Conservation (phyloP, 805 yeast genomes). For the Isabelozyma pseudorhagii region DNA sequence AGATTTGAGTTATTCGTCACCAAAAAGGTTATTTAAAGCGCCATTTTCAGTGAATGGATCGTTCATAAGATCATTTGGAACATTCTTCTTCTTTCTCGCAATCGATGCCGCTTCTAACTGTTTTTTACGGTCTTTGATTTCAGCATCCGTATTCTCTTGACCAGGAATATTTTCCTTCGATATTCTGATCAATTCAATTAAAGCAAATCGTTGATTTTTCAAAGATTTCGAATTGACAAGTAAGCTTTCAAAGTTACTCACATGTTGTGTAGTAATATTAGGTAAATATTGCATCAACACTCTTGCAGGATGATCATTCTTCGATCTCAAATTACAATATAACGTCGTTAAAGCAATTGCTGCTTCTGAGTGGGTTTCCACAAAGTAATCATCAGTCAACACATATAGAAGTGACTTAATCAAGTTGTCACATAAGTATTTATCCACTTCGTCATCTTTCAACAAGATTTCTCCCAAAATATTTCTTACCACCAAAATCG, state of each 20-base stretch:
- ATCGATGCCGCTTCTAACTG: conserved; percentile 48
- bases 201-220: conserved; percentile 76
- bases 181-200: conserved; percentile 70
- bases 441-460: conserved; percentile 73
- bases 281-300: conserved; percentile 54
- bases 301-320: conserved; percentile 66
- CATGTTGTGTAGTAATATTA: conserved; percentile 51
- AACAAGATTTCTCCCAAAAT: conserved; percentile 66
- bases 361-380: conserved; percentile 87
- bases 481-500: conserved; percentile 75
- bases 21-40: conserved; percentile 60
- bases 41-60: conserved; percentile 71
- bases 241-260: conserved; percentile 61
- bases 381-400: conserved; percentile 69
- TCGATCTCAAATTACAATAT: conserved; percentile 68
- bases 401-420: conserved; percentile 68
- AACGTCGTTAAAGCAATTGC: conserved; percentile 83
- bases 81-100: conserved; percentile 45
- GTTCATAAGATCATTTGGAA: conserved; percentile 53
- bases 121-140: conserved; percentile 45
- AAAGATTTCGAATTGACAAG: conserved; percentile 63
- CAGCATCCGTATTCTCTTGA: conserved; percentile 10
- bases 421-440: conserved; percentile 59
- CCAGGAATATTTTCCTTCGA: conserved; percentile 41
- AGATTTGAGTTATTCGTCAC: conserved; percentile 25